These are phyloP conservation scores for Microdochium bolleyi DNA, from an alignment of 2,329 filamentous ascomycete species.

Conservation along the genomic window DNA sequence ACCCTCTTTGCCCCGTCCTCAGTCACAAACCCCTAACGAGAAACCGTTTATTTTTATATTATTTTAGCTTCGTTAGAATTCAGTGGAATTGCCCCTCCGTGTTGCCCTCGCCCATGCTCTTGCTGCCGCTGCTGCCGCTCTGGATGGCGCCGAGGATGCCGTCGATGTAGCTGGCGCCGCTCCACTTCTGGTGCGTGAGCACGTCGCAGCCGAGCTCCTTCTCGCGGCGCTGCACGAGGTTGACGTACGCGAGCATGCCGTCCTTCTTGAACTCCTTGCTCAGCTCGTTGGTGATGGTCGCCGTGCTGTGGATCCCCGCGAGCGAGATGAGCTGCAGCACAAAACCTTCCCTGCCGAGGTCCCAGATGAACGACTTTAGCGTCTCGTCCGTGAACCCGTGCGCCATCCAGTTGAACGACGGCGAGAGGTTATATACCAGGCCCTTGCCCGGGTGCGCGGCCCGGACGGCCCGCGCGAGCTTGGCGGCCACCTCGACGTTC, in stretches of 20 bases:
- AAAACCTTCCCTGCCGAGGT: slow-evolving; percentile 82
- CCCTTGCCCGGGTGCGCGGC: slow-evolving; percentile 67
- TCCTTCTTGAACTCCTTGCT: slow-evolving; percentile 77
- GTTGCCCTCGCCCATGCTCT: slow-evolving; percentile 92
- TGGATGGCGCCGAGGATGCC: slow-evolving; percentile 85
- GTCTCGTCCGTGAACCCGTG: slow-evolving; percentile 82
- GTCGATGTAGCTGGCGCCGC: slow-evolving; percentile 65
- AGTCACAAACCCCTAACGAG: too few relatives aligned
- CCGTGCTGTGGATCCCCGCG: slow-evolving; percentile 58
- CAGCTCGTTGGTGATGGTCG: slow-evolving; percentile 62
- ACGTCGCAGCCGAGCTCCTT: slow-evolving; percentile 89
- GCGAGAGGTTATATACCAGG: slow-evolving; percentile 91
- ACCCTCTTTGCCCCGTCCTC: too few relatives aligned
- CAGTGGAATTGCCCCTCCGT: slow-evolving; percentile 63
- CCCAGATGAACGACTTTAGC: slow-evolving; percentile 91
- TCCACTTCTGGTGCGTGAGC: slow-evolving; percentile 90
- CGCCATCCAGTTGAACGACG: slow-evolving; percentile 97
- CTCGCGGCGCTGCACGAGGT: slow-evolving; percentile 80
- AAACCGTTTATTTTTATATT: too few relatives aligned
- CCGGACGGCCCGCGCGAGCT: slow-evolving; percentile 72
- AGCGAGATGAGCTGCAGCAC: slow-evolving; percentile 61
- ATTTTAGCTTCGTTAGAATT: too few relatives aligned
- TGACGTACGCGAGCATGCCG: slow-evolving; percentile 97
- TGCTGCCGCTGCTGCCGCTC: slow-evolving; percentile 80
- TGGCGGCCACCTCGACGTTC: slow-evolving; percentile 65